Percentiles rank a stretch among this genome's conserved stretches.
phyloP scores from a whole-genome alignment of 495 filamentous ascomycete species.

The Penicillium roqueforti region DNA sequence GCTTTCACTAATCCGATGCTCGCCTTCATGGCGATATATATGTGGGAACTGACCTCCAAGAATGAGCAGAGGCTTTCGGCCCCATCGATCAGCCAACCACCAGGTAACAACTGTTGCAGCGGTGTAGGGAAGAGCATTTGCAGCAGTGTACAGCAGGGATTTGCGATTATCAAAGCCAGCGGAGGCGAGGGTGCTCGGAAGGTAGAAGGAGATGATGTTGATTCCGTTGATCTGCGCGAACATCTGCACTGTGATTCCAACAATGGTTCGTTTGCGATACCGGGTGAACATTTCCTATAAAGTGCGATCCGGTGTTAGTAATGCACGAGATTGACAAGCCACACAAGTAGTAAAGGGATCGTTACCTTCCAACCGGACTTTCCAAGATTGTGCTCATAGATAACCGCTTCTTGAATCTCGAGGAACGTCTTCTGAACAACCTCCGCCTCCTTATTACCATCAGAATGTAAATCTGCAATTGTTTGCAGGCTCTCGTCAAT shows the following conservation, averaged over 20 bases:
- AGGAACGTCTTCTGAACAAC: conserved; percentile 21
- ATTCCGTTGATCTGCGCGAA: conserved; percentile 35
- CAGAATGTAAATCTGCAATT: conserved; percentile 25
- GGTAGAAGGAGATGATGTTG: conserved; percentile 36
- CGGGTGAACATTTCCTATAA: conserved; percentile 30
- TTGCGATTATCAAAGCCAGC: conserved; percentile 28
- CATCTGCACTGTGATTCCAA: conserved; percentile 32
- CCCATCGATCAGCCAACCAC: conserved; percentile 35
- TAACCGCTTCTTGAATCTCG: conserved; percentile 29
- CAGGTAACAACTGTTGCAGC: conserved; percentile 28
- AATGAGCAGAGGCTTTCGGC: conserved; percentile 38
- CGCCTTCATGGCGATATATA: not conserved
- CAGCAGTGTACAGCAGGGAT: conserved; percentile 25
- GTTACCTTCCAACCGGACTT: conserved; percentile 25
- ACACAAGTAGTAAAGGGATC: not conserved
- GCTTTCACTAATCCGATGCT: not conserved
- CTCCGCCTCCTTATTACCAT: conserved; percentile 21
- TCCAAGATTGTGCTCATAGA: conserved; percentile 25
- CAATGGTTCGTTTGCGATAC: conserved; percentile 29
- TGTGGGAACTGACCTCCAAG: conserved; percentile 18
- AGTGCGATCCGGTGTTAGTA: not conserved
- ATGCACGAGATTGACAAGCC: not conserved
- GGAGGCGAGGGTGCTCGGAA: conserved; percentile 25
- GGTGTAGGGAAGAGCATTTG: conserved; percentile 29
- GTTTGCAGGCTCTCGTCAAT: conserved; percentile 28